Evolutionary conservation across 108 stramenopile genomes (phyloP).

Genomic region (Fistulifera solaris): DNA sequence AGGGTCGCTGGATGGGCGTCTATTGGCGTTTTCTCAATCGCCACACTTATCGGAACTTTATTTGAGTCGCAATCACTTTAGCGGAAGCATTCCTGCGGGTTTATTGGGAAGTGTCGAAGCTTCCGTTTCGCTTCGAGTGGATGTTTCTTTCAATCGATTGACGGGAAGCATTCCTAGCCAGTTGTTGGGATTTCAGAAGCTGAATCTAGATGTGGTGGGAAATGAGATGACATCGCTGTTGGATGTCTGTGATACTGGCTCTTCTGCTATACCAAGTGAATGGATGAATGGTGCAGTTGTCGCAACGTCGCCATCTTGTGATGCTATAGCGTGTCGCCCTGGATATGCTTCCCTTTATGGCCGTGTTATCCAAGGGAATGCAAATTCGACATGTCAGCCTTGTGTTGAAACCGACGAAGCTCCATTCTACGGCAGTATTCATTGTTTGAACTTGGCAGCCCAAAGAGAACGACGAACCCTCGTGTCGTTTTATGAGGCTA

Average conservation of each 20-base stretch:
- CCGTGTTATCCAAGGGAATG: constrained; percentile 23
- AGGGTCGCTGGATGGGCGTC: too few species aligned
- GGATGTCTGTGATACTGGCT: too few species aligned
- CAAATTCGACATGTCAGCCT: constrained; percentile 25
- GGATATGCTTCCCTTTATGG: constrained; percentile 39
- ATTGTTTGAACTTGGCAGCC: constrained; percentile 33
- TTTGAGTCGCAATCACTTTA: too few species aligned
- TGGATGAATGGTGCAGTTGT: constrained; percentile 50
- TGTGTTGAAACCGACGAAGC: constrained; percentile 45
- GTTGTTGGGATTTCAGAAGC: constrained; percentile 2
- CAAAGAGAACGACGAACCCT: constrained; percentile 22
- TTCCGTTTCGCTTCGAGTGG: too few species aligned
- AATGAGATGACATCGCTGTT: too few species aligned
- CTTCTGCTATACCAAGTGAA: constrained; percentile 1
- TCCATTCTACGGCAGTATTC: constrained; percentile 46
- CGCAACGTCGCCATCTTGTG: constrained; percentile 33
- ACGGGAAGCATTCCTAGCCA: constrained; percentile 12
- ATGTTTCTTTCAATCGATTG: constrained; percentile 1
- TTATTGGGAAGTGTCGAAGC: background rate
- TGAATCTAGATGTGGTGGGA: background rate
- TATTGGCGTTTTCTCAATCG: constrained; percentile 1
- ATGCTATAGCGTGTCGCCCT: constrained; percentile 71
- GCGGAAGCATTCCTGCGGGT: background rate
- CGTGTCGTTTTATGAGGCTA: constrained; percentile 11
- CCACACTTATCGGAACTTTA: too few species aligned